Evolutionary conservation across 768 basidiomycete species (phyloP), one percentile per base, ranked within the genome.

Genomic region (Xerocomellus chrysenteron): DNA sequence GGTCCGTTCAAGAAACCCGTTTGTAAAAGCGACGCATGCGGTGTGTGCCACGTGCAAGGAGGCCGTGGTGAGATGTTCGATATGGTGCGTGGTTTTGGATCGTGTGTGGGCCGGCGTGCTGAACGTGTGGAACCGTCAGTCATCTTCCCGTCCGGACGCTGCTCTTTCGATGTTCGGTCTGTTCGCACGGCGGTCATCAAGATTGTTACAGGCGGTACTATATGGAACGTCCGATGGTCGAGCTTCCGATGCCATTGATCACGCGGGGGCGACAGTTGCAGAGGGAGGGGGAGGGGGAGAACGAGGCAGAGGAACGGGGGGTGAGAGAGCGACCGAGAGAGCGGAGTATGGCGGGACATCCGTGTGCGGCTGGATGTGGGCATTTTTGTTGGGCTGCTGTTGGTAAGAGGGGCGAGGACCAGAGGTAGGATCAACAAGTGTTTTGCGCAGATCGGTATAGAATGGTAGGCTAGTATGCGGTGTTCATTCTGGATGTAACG

Each of bases 131-230:
- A 16, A 6, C 19, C 32, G 6, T 16, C 57, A 92, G 91, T 68
- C 92, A 84, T 52, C 81, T 93, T 30, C 91, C 92, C 4, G 88
- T 92, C 16, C 82, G 81, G 30, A 75, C 81, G 0, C 74, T 91
- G 5, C 71, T 90, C 3, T 87, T 92, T 66, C 84, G 86, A 50
- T 93, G 92, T 68, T 80, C 87, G 1, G 73, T 88, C 2, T 94
- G 92, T 66, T 74, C 80, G 42, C 92, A 94, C 58, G 92, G 92
- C 0, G 91, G 91, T 0, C 92, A 94, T 61, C 86, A 87, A 61
- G 78, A 80, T 19, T 94, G 92, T 71, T 92, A 90, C 63, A 79
- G 82, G 39, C 75, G 77, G 32, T 91, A 85, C 65, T 89, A 90
- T 63, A 73, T 80, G 60, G 75, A 78, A 39, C 81, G 79, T 21